phyloP scores from a whole-genome alignment of 1,284 basidiomycete species.

The Pterulicium gracile region DNA sequence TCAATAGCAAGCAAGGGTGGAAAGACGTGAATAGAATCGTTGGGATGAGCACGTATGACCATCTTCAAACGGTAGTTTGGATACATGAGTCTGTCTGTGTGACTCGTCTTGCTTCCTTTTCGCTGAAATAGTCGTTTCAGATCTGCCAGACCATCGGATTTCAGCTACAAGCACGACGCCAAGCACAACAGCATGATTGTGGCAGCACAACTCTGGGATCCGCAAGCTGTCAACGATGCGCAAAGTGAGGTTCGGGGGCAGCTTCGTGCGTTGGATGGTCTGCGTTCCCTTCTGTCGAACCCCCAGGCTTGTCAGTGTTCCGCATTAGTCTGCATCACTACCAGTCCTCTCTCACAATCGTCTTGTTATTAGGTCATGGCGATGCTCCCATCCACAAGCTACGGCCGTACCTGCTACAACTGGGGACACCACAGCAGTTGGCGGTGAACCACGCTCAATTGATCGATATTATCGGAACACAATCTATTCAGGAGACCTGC shows the following conservation, averaged over 20 bases:
- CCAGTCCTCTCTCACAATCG: too few species aligned
- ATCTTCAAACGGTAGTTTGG: conserved; percentile 41
- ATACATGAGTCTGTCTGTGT: conserved; percentile 54
- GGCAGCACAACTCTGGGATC: conserved; percentile 42
- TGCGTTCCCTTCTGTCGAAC: conserved; percentile 6
- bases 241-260: background rate
- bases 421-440: background rate
- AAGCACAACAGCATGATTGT: conserved; percentile 52
- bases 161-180: conserved; percentile 71
- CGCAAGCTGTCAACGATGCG: conserved; percentile 20
- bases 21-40: conserved; percentile 48
- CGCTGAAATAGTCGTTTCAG: conserved; percentile 23
- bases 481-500: too few species aligned
- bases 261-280: conserved; percentile 2
- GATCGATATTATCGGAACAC: background rate
- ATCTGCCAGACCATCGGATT: conserved; percentile 49
- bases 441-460: background rate
- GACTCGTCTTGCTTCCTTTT: conserved; percentile 6
- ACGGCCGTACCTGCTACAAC: background rate
- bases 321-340: background rate
- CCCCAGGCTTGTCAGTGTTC: background rate
- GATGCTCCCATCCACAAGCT: background rate
- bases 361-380: too few species aligned
- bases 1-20: conserved; percentile 19
- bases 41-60: conserved; percentile 46